Evolutionary conservation across 176 grass and related monocot genomes (phyloP), one percentile per base, ranked within the genome.

Genomic region (Zoysia japonica): DNA sequence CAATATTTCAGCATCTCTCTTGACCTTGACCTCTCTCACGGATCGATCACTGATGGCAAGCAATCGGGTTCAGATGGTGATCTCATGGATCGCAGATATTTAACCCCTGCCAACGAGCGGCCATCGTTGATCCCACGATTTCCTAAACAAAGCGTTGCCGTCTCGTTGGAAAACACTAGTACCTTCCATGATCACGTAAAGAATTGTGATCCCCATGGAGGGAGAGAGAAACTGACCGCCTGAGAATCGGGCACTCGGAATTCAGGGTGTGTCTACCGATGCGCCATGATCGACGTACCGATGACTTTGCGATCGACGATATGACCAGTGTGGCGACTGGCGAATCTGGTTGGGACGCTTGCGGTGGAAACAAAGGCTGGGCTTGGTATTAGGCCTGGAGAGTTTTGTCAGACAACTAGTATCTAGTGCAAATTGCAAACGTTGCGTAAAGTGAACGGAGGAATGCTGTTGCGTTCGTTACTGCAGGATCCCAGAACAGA

Each of bases 21-120:
- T 49, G 47, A 49, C 40, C 40, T 75, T 43, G 64, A 68, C 72
- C 47, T 43, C 12, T 54, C 62, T 46, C 67, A 56, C 55, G 11
- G 1, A n/a, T 28, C 28, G 19, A 48, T 42, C 7, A 47, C 9
- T 9, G 47, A 49, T 11, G 28, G 28, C 28, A 28, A 28, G 28
- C 28, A 28, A 28, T 28, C 62, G 64, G 60, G 17, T 48, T 64
- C 38, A 11, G 1, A 72, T 61, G 68, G 38, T 12, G 65, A 57
- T 82, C 47, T 76, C 42, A 51, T 43, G 73, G 28, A 78, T 78
- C 68, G 36, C 40, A 67, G 81, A 78, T 71, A 83, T 42, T 78
- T 3, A 6, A 35, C 15, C 47, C 9, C 73, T 38, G 74, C 57
- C 85, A 77, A 70, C 57, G 48, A 54, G 60, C 15, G 54, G 7